Conservation (phyloP, 306 rosid species). For the Leucaena leucocephala region DNA sequence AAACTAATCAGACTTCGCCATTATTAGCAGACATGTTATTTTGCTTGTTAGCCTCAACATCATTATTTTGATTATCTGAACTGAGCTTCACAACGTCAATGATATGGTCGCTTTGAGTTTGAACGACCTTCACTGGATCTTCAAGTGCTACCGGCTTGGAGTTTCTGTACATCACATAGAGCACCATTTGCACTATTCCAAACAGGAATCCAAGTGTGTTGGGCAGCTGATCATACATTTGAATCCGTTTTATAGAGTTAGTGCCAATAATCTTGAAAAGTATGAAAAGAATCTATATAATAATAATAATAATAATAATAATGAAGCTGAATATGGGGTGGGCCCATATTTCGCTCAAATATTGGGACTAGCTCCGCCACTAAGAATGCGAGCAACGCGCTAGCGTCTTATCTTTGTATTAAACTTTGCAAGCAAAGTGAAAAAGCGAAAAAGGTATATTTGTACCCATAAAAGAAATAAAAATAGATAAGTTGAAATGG, state of each 20-base stretch:
- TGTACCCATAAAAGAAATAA: neutral
- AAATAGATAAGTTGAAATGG: neutral
- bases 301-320: neutral
- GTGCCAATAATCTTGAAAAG: neutral
- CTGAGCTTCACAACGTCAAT: constrained; percentile 60
- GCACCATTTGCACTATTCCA: constrained; percentile 81
- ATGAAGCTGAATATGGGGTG: neutral
- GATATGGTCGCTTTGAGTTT: constrained; percentile 58
- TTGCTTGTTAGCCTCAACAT: neutral
- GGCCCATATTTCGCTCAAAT: constrained; percentile 37
- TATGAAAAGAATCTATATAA: constrained; percentile 24
- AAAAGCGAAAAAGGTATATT: constrained; percentile 12
- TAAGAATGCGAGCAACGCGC: constrained; percentile 4
- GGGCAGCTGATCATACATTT: constrained; percentile 60
- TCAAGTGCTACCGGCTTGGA: constrained; percentile 42
- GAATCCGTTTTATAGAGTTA: constrained; percentile 2
- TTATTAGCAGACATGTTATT: neutral
- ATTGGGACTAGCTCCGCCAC: constrained; percentile 14
- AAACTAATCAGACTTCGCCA: neutral
- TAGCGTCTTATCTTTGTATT: constrained; percentile 7
- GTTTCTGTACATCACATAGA: constrained; percentile 68
- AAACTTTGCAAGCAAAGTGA: constrained; percentile 26
- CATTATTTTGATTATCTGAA: neutral
- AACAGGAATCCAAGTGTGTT: constrained; percentile 83
- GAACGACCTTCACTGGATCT: constrained; percentile 63